A percentile compares a stretch with the other conserved stretches of the same genome.
Evolutionary conservation across 2,329 filamentous ascomycete genomes (phyloP).

Genomic region (Ophiostoma himal-ulmi): DNA sequence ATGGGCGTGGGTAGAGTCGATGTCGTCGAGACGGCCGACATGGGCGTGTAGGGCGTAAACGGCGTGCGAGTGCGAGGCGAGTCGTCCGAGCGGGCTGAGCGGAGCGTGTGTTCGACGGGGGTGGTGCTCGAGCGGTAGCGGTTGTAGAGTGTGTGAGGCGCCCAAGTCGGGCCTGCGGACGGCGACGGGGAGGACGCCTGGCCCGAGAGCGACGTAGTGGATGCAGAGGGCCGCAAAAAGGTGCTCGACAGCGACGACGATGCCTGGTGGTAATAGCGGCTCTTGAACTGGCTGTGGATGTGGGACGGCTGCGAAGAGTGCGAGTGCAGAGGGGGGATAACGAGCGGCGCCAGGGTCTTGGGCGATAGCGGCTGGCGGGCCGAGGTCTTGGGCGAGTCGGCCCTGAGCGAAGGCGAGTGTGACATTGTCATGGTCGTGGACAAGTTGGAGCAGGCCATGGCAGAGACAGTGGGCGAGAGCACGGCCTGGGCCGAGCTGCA

Average conservation of each 20-base stretch:
- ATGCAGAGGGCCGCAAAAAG: slow-evolving; percentile 28
- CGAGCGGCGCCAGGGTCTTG: slow-evolving; percentile 50
- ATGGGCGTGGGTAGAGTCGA: slow-evolving; percentile 45
- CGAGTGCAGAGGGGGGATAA: slow-evolving; percentile 43
- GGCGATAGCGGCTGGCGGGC: slow-evolving; percentile 42
- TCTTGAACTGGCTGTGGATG: neutral
- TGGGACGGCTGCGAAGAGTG: neutral
- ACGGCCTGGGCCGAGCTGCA: slow-evolving; percentile 27
- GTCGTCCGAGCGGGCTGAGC: slow-evolving; percentile 41
- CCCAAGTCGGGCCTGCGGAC: neutral
- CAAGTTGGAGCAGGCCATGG: neutral
- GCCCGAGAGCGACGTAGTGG: slow-evolving; percentile 36
- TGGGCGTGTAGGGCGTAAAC: slow-evolving; percentile 43
- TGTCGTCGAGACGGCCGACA: slow-evolving; percentile 30
- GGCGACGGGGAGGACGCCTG: neutral
- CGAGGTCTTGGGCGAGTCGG: neutral
- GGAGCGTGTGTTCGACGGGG: slow-evolving; percentile 37
- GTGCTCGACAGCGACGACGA: slow-evolving; percentile 14
- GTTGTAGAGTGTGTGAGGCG: slow-evolving; percentile 29
- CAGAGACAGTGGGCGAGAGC: slow-evolving; percentile 19
- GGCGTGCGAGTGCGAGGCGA: slow-evolving; percentile 44
- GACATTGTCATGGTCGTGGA: neutral
- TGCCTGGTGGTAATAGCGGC: slow-evolving; percentile 20
- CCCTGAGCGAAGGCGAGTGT: slow-evolving; percentile 1
- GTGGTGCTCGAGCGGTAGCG: slow-evolving; percentile 44